A percentile compares a stretch with the other conserved stretches of the same genome.
These are phyloP conservation scores for Bipolaris gigantea DNA, from an alignment of 2,329 filamentous ascomycete species.

Conservation along the genomic window DNA sequence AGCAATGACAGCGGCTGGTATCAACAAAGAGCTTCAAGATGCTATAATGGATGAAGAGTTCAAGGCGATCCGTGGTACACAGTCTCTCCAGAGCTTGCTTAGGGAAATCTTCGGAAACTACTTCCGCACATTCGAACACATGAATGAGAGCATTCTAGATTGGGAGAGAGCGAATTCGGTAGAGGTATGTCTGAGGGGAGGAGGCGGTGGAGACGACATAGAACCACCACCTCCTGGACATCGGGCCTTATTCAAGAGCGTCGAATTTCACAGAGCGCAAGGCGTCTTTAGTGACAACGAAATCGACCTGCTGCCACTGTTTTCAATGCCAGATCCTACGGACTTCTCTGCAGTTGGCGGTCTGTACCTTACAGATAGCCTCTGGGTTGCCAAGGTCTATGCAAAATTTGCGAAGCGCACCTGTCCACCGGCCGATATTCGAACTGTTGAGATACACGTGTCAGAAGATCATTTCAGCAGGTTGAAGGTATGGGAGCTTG, in stretches of 20 bases:
- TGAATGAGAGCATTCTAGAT: background rate
- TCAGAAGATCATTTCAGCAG: background rate
- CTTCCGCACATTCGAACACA: background rate
- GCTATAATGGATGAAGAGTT: background rate
- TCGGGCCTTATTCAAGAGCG: background rate
- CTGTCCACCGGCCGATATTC: background rate
- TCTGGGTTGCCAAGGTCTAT: too few relatives aligned
- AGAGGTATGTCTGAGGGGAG: background rate
- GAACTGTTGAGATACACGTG: slow-evolving; percentile 1
- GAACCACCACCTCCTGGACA: background rate
- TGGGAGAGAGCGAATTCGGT: too few relatives aligned
- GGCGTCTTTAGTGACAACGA: background rate
- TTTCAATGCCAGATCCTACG: too few relatives aligned
- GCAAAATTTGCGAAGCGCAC: background rate
- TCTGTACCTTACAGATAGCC: too few relatives aligned
- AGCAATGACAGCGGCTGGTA: background rate
- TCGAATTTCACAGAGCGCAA: background rate
- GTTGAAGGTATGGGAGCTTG: background rate
- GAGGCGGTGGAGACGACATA: background rate
- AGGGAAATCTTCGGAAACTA: background rate
- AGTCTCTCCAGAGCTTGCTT: background rate
- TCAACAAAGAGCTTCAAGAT: background rate
- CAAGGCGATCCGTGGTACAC: background rate
- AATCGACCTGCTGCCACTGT: too few relatives aligned
- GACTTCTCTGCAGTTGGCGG: too few relatives aligned